Base-by-base conservation (phyloP, 2,329 filamentous ascomycete genomes). In the Microsporum canis region DNA sequence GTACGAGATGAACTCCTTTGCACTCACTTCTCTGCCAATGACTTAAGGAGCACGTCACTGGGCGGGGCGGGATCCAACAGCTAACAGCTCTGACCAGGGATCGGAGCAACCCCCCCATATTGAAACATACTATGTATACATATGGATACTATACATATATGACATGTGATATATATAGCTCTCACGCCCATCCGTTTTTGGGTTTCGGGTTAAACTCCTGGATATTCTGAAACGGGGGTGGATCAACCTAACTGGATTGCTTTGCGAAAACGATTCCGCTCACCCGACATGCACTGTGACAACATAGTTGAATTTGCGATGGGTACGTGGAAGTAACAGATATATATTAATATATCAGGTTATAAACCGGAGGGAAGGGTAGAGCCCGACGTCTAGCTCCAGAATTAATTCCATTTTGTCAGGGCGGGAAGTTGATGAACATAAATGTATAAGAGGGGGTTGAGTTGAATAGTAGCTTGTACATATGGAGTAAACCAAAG, bases 1-100 rank as follows among this genome's bases (percentile, higher is more conserved):
- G 85, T 68, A 88, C 87, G 0, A 80, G 82, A 6, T 87, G 70
- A 78, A 12, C 17, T n/a, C 17, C 23, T 49, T 29, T 12, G 23
- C 8, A 23, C 23, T 23, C 27, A 10, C 29, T 29, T 27, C 10
- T 31, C 23, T 31, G 17, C n/a, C 17, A 23, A 23, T 23, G 17
- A 23, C 17, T 23, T 23, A 23, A 23, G 17, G 17, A 23, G 17
- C 17, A 23, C 17, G 43, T 27, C 17, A 3, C 10, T 47, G 43
- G 3, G 43, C 23, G 17, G 43, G 43, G 23, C 3, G 10, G 23
- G n/a, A 47, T 10, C 43, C 43, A 47, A 47, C 34, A 36, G 5
- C 5, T 36, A 36, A 36, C 34, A 36, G 34, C 17, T 23, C 17
- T 23, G 17, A 23, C 17, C 17, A 23, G 17, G 17, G 17, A 23